Evolutionary conservation across 2,329 filamentous ascomycete genomes (phyloP).

Genomic region (Botrytis paeoniae): DNA sequence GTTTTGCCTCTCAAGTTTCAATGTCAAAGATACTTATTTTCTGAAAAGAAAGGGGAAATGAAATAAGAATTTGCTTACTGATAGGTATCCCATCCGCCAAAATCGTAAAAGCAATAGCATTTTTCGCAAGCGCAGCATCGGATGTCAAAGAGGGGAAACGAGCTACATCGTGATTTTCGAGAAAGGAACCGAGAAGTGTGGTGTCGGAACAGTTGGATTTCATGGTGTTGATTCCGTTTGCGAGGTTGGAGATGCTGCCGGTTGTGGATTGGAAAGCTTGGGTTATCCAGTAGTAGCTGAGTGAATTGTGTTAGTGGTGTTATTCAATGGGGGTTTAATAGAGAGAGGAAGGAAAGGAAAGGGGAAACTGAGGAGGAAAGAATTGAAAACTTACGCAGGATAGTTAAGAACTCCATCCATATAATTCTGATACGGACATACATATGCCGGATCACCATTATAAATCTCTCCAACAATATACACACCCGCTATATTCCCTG

Average conservation of each 20-base stretch:
- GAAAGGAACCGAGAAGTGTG: slow-evolving; percentile 42
- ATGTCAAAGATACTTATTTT: no score
- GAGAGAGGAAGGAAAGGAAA: background rate
- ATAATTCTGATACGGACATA: slow-evolving; percentile 51
- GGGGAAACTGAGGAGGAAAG: background rate
- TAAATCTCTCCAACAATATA: slow-evolving; percentile 61
- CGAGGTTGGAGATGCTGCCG: slow-evolving; percentile 35
- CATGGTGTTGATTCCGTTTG: slow-evolving; percentile 34
- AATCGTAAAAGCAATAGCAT: slow-evolving; percentile 49
- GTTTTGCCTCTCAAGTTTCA: background rate
- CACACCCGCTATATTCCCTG: slow-evolving; percentile 47
- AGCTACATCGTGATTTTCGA: slow-evolving; percentile 39
- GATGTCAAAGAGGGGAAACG: slow-evolving; percentile 31
- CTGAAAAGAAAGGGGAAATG: no score
- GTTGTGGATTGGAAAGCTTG: slow-evolving; percentile 33
- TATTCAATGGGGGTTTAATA: background rate
- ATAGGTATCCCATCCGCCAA: slow-evolving; percentile 52
- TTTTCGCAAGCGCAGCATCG: slow-evolving; percentile 41
- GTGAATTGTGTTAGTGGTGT: background rate
- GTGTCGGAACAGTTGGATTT: slow-evolving; percentile 38
- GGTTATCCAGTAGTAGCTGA: slow-evolving; percentile 38
- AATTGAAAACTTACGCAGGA: slow-evolving; percentile 37
- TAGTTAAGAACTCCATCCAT: slow-evolving; percentile 63
- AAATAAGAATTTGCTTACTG: slow-evolving; percentile 21
- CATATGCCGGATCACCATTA: slow-evolving; percentile 51